A percentile compares a stretch with the other conserved stretches of the same genome.
Conservation (phyloP, 2,329 filamentous ascomycete genomes). For the Fusarium subtropicale region DNA sequence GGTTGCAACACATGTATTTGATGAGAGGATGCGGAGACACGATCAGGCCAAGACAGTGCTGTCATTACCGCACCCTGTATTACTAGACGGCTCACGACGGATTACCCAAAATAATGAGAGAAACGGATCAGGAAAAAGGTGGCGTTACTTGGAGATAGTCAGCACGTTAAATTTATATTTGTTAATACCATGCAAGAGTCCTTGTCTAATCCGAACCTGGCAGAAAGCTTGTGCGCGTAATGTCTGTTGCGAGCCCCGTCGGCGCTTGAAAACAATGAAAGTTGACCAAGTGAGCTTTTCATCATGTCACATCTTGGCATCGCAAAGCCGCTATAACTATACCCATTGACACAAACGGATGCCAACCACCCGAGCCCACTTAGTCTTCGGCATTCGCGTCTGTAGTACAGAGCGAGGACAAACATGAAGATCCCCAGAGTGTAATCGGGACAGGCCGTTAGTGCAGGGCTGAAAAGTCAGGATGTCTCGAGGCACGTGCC, state of each 20-base stretch:
- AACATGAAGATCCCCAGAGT: constrained; percentile 14
- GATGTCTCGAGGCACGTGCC: constrained; percentile 17
- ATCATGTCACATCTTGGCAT: neutral
- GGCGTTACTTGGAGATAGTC: constrained; percentile 24
- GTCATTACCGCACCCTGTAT: constrained; percentile 27
- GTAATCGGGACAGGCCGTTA: constrained; percentile 11
- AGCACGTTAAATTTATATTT: constrained; percentile 23
- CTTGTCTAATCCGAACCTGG: constrained; percentile 3
- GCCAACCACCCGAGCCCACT: neutral
- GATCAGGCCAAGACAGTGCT: neutral
- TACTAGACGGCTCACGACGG: constrained; percentile 29
- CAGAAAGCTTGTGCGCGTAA: neutral
- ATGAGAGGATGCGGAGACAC: neutral
- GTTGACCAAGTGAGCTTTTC: neutral
- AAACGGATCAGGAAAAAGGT: constrained; percentile 18
- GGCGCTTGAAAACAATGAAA: neutral
- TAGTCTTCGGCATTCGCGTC: constrained; percentile 26
- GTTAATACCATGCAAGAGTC: constrained; percentile 6
- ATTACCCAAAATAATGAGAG: constrained; percentile 35
- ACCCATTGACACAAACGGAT: neutral
- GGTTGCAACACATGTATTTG: constrained; percentile 1
- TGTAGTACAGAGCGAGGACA: constrained; percentile 24
- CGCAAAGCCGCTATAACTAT: neutral
- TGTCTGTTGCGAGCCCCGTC: neutral
- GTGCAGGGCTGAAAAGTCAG: constrained; percentile 32